Percentiles rank a stretch among this genome's conserved stretches.
phyloP scores from a whole-genome alignment of 2,329 filamentous ascomycete species.

The Neopestalotiopsis clavispora region DNA sequence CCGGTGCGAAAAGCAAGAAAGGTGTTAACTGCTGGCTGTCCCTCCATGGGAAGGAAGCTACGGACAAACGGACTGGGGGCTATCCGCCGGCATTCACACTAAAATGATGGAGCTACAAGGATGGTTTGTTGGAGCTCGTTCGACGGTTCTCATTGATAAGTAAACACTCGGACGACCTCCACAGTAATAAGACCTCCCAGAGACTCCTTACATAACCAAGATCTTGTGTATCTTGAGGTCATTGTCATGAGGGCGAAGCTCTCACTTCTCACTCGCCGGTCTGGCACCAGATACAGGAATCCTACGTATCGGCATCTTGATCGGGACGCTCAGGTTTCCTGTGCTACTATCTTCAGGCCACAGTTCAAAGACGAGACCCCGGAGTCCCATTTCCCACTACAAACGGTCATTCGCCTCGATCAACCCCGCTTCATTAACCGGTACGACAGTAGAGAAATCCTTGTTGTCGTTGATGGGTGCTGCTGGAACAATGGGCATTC shows the following conservation, averaged over 20 bases:
- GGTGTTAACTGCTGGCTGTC: background rate
- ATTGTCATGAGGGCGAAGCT: background rate
- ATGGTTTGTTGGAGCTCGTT: background rate
- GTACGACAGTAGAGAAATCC: constrained; percentile 39
- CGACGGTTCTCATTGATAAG: background rate
- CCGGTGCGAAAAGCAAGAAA: background rate
- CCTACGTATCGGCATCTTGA: constrained; percentile 26
- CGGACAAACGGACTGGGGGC: background rate
- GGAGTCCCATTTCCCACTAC: constrained; percentile 38
- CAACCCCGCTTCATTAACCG: constrained; percentile 40
- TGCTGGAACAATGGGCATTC: constrained; percentile 44
- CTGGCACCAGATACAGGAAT: background rate
- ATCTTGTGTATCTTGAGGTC: background rate
- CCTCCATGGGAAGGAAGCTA: background rate
- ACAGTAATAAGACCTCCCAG: background rate
- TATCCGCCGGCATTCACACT: background rate
- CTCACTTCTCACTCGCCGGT: background rate
- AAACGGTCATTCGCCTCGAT: constrained; percentile 31
- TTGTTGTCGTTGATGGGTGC: constrained; percentile 47
- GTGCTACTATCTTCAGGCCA: constrained; percentile 34
- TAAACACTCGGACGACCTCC: background rate
- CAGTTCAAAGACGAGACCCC: constrained; percentile 31
- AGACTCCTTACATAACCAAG: background rate
- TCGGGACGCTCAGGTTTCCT: constrained; percentile 28
- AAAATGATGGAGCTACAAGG: background rate